Evolutionary conservation across 2,329 filamentous ascomycete genomes (phyloP), one percentile per base, ranked within the genome.

Genomic region (Aspergillus udagawae): DNA sequence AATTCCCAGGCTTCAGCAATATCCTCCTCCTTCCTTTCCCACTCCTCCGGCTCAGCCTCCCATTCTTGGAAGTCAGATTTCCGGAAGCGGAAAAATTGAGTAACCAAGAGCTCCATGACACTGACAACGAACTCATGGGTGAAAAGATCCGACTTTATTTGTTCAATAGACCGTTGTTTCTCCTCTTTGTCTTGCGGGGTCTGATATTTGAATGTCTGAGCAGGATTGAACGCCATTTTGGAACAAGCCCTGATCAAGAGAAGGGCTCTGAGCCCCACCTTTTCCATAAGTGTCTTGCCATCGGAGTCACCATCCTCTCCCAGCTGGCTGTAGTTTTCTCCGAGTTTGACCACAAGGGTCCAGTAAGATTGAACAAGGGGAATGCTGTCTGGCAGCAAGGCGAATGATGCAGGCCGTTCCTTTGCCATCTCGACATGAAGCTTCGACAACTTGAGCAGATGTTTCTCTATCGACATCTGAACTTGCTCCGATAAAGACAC

Each of bases 31-130:
- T 88, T 86, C 62, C 90, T 87, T 73, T 97, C 93, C 92, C 94
- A 99, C 54, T 95, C 92, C 72, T 99, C 91, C 0, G 93, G 91
- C 57, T 96, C 92, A 68, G 95, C 89, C 70, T 95, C 89, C 94
- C 94, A 99, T 57, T 91, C 89, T 60, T 91, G 86, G 1, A 97
- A 83, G 73, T 99, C 94, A 52, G 86, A 86, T 58, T 89, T 84
- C 35, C 91, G 86, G 72, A 97, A 94, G 41, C 94, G 83, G 70
- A 99, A 94, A 64, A 96, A 91, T 65, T 89, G 87, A 1, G 89
- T 91, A 52, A 99, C 90, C 55, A 96, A 86, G 12, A 88, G 81
- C 63, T 94, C 91, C 70, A 94, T 91, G 64, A 96, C 88, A 62
- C 92, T 86, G 17, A 88, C 80, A 2, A 96, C 86, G 57, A 97